Conservation (phyloP, 805 yeast genomes). For the Tetrapisispora arboricola region DNA sequence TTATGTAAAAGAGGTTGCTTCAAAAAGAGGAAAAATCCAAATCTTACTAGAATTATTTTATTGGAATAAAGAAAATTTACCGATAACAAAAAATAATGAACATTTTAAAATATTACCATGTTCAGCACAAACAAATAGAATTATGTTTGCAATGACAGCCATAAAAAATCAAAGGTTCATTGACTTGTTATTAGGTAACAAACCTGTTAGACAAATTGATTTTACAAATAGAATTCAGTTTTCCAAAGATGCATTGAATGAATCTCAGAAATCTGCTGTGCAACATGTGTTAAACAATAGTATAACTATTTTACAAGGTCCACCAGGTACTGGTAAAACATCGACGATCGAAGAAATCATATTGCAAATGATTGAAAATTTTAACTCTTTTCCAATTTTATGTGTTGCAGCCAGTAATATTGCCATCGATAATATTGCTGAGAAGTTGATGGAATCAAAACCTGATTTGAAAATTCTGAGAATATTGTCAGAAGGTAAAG, state of each 20-base stretch:
- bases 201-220: constrained; percentile 43
- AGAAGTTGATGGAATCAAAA: constrained; percentile 44
- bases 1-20: constrained; percentile 36
- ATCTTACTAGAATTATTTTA: constrained; percentile 42
- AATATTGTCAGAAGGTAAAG: constrained; percentile 51
- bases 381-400: constrained; percentile 50
- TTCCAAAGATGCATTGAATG: constrained; percentile 41
- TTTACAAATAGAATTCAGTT: constrained; percentile 46
- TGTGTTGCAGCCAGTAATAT: constrained; percentile 71
- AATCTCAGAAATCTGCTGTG: constrained; percentile 46
- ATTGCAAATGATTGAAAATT: constrained; percentile 43
- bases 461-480: constrained; percentile 42
- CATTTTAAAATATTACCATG: constrained; percentile 43
- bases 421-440: constrained; percentile 70
- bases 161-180: constrained; percentile 42
- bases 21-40: constrained; percentile 23
- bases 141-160: constrained; percentile 55
- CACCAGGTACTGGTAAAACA: constrained; percentile 78
- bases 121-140: constrained; percentile 52
- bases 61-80: constrained; percentile 49
- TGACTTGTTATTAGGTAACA: constrained; percentile 44
- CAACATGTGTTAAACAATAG: constrained; percentile 43
- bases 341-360: constrained; percentile 58
- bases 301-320: constrained; percentile 58
- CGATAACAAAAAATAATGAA: constrained; percentile 31